A percentile compares a stretch with the other conserved stretches of the same genome.
phyloP scores from a whole-genome alignment of 495 filamentous ascomycete genomes.

The Letharia columbiana region DNA sequence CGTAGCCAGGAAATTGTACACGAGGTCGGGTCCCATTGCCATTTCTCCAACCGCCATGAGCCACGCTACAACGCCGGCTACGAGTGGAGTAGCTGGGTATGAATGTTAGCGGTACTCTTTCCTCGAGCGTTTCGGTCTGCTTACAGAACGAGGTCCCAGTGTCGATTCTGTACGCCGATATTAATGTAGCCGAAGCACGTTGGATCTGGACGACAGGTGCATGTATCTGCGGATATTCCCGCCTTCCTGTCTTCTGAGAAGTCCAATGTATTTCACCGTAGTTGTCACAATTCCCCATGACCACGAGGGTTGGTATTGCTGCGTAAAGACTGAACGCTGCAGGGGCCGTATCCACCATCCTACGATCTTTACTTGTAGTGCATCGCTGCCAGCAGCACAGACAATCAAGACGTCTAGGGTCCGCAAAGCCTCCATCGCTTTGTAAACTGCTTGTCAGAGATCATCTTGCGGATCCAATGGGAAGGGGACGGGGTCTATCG shows the following conservation, averaged over 20 bases:
- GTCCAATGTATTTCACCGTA: not conserved
- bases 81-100: constrained; percentile 1
- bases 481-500: not conserved
- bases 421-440: not conserved
- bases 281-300: not conserved
- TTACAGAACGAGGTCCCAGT: constrained; percentile 16
- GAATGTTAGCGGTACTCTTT: not conserved
- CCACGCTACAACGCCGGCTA: constrained; percentile 6
- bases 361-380: not conserved
- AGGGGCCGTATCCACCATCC: not conserved
- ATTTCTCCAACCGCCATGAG: constrained; percentile 2
- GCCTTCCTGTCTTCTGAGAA: too few relatives aligned
- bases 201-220: constrained; percentile 12
- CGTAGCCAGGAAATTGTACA: not conserved
- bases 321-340: not conserved
- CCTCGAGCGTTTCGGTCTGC: not conserved
- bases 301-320: not conserved
- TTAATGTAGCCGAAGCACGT: not conserved
- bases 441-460: not conserved
- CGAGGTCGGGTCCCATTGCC: not conserved
- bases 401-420: not conserved
- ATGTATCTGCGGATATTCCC: not conserved
- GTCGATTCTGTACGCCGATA: not conserved
- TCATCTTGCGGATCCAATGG: not conserved
- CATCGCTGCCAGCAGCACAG: not conserved